A percentile compares a stretch with the other conserved stretches of the same genome.
Conservation (phyloP, 2,329 filamentous ascomycete genomes). For the Diaporthe velutina region DNA sequence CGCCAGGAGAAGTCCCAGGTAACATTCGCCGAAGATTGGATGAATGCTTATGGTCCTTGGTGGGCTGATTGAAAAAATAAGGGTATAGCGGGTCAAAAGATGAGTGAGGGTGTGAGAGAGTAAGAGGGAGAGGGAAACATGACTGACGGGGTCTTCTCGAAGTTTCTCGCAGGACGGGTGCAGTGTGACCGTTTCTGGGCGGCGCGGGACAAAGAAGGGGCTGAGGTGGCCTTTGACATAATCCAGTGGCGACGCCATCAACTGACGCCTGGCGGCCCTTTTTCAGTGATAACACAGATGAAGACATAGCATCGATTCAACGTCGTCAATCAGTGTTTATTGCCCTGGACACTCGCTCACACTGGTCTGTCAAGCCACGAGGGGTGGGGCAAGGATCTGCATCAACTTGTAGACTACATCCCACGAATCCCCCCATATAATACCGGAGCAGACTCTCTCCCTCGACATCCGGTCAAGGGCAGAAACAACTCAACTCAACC, state of each 20-base stretch:
- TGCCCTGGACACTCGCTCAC: neutral
- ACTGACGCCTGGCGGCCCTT: neutral
- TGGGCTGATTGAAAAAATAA: neutral
- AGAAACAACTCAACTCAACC: neutral
- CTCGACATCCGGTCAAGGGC: neutral
- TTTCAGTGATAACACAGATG: neutral
- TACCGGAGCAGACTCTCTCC: neutral
- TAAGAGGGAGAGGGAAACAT: neutral
- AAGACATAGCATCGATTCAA: neutral
- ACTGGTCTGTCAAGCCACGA: neutral
- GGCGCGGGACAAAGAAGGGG: conserved; percentile 14
- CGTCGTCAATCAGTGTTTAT: neutral
- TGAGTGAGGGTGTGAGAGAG: neutral
- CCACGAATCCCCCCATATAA: neutral
- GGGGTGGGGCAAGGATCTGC: neutral
- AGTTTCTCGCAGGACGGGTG: conserved; percentile 3
- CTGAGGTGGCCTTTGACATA: conserved; percentile 19
- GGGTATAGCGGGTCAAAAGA: neutral
- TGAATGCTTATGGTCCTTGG: neutral
- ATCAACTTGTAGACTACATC: too few relatives aligned
- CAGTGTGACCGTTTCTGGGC: neutral
- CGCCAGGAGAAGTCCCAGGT: neutral
- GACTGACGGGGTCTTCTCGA: conserved; percentile 16
- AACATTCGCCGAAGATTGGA: neutral
- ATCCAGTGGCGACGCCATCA: neutral